These are phyloP conservation scores for Colletotrichum lini DNA, from an alignment of 2,329 filamentous ascomycete genomes.

Conservation along the genomic window DNA sequence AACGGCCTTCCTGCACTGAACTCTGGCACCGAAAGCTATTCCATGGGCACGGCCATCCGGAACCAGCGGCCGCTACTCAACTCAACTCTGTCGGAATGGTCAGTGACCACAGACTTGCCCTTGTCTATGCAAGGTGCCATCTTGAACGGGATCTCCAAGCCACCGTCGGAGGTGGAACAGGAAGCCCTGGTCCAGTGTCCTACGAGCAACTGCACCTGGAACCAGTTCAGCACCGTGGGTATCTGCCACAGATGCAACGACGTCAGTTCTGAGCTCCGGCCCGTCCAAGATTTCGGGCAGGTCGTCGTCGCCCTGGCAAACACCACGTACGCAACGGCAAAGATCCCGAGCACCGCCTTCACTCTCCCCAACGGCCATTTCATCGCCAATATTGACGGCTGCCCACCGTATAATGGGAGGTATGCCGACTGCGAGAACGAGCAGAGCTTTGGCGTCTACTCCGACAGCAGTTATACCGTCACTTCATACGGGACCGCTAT, in stretches of 20 bases:
- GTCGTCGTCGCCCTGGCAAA: background rate
- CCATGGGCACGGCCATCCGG: background rate
- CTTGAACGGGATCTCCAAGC: conserved; percentile 21
- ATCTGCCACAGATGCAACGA: conserved; percentile 44
- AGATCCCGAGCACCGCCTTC: background rate
- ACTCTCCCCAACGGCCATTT: conserved; percentile 24
- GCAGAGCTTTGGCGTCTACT: background rate
- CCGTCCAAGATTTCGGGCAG: conserved; percentile 11
- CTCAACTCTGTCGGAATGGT: background rate
- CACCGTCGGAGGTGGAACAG: conserved; percentile 22
- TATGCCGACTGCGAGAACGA: conserved; percentile 5
- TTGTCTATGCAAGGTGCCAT: conserved; percentile 33
- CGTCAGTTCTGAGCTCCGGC: conserved; percentile 38
- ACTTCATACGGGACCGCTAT: conserved; percentile 19
- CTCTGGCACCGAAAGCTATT: background rate
- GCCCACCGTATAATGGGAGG: background rate
- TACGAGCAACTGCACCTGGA: conserved; percentile 43
- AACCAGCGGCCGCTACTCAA: background rate
- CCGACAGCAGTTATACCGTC: background rate
- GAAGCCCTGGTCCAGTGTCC: conserved; percentile 39
- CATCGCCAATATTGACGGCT: conserved; percentile 27
- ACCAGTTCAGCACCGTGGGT: conserved; percentile 40
- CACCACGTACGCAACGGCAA: background rate
- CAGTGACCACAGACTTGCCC: background rate
- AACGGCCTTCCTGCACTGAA: background rate